Conservation (phyloP, 1,284 basidiomycete species). For the Exobasidium rhododendri region DNA sequence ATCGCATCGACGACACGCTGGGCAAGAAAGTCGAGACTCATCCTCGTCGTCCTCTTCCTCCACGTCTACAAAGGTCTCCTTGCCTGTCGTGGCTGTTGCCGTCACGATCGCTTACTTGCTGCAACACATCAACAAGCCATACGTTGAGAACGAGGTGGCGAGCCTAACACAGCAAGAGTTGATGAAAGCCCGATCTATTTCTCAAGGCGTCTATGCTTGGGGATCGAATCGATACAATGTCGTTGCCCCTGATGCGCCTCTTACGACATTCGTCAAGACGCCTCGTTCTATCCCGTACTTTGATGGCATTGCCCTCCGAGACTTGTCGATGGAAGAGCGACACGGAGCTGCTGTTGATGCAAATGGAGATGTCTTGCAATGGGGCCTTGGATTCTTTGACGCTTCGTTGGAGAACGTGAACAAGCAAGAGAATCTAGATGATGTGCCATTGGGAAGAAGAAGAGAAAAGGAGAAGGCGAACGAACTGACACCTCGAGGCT, state of each 20-base stretch:
- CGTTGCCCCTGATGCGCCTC: slow-evolving; percentile 41
- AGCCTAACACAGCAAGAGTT: slow-evolving; percentile 39
- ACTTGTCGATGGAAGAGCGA: slow-evolving; percentile 44
- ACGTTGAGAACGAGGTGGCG: slow-evolving; percentile 3
- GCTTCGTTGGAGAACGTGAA: slow-evolving; percentile 17
- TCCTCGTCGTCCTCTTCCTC: not conserved
- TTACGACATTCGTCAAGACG: slow-evolving; percentile 30
- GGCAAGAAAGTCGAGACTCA: not conserved
- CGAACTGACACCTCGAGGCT: slow-evolving; percentile 26
- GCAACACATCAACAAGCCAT: not conserved
- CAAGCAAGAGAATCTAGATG: slow-evolving; percentile 25
- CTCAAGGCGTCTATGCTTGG: slow-evolving; percentile 45
- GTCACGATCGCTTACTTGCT: not conserved
- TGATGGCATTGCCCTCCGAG: slow-evolving; percentile 48
- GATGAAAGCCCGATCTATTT: slow-evolving; percentile 34
- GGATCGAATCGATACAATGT: slow-evolving; percentile 48
- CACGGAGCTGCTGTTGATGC: slow-evolving; percentile 55
- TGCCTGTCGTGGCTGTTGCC: slow-evolving; percentile 1
- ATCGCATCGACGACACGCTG: not conserved
- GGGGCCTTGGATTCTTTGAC: slow-evolving; percentile 53
- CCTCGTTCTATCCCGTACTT: slow-evolving; percentile 46
- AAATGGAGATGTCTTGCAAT: slow-evolving; percentile 64
- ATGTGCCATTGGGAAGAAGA: slow-evolving; percentile 34
- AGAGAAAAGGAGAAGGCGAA: slow-evolving; percentile 32
- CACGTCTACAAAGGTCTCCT: not conserved